Conservation (phyloP, 768 basidiomycete species). For the Pleurotus salmoneostramineus region DNA sequence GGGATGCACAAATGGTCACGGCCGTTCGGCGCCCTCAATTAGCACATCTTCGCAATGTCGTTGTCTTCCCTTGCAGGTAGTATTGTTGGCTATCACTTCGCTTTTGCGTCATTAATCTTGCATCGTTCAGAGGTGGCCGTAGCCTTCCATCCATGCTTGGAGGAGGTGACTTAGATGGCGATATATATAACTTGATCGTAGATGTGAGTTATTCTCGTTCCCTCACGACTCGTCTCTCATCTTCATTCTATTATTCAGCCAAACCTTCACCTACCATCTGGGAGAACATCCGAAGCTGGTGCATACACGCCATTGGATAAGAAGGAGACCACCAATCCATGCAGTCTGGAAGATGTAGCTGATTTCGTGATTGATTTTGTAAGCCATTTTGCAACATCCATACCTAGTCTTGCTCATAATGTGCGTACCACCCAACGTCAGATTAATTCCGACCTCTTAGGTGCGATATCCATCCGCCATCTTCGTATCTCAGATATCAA, state of each 20-base stretch:
- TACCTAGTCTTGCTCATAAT: too few relatives aligned
- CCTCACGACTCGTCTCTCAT: not conserved
- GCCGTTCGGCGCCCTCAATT: constrained; percentile 38
- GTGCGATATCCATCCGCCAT: constrained; percentile 36
- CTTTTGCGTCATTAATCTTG: not conserved
- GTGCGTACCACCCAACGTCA: not conserved
- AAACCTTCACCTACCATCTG: constrained; percentile 26
- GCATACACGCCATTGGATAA: constrained; percentile 32
- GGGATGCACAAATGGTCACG: constrained; percentile 37
- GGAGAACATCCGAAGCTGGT: constrained; percentile 24
- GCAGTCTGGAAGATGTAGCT: constrained; percentile 38
- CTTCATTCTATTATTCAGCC: not conserved
- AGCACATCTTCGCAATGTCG: constrained; percentile 36
- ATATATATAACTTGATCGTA: constrained; percentile 44
- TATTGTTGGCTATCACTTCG: not conserved
- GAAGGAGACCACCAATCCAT: constrained; percentile 24
- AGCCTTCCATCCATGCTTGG: constrained; percentile 44
- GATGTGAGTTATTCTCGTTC: constrained; percentile 24
- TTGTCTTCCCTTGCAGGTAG: constrained; percentile 49
- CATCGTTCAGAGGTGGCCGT: constrained; percentile 30
- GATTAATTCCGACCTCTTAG: constrained; percentile 34
- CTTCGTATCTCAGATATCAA: constrained; percentile 39
- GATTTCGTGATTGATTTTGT: constrained; percentile 49
- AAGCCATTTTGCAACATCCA: constrained; percentile 8
- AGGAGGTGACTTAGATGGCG: constrained; percentile 53